Evolutionary conservation across 2,329 filamentous ascomycete genomes (phyloP), one percentile per base, ranked within the genome.

Genomic region (Colletotrichum falcatum): DNA sequence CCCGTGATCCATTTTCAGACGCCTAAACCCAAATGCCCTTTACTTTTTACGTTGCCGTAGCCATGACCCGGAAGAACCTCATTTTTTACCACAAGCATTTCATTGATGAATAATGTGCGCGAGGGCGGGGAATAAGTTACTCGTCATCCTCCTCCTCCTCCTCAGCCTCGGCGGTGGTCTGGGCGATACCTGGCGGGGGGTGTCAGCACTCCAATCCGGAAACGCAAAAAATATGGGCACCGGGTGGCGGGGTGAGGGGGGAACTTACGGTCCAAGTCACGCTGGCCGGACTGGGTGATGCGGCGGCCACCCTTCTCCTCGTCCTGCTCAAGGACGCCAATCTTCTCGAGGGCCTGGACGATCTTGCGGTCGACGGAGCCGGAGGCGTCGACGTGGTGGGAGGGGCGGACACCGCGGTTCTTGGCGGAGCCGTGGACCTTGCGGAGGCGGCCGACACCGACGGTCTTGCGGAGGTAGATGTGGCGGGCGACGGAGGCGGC

Each of bases 401-500:
- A 94, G 83, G 96, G 96, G 78, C 92, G 90, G 79, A 90, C 90
- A 80, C 96, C 96, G 79, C 96, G 94, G 92, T 98, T 99, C 92
- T 97, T 98, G 88, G 93, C 92, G 79, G 90, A 92, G 80, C 94
- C 96, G 91, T 99, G 96, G 76, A 92, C 93, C 89, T 97, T 97
- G 85, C 95, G 93, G 79, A 99, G 91, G 82, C 96, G 94, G 86
- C 96, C 96, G 78, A 99, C 94, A 90, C 96, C 96, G 83, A 99
- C 95, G 75, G 95, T 98, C 91, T 99, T 99, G 88, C 96, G 93
- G 85, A 99, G 90, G 90, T 99, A 99, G 89, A 99, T 92, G 90
- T 98, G 95, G 82, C 95, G 94, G 81, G 96, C 96, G 83, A 99
- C 92, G 77, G 95, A 91, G 79, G 96, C 96, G 80, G 95, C 95